A percentile compares a stretch with the other conserved stretches of the same genome.
phyloP scores from a whole-genome alignment of 805 yeast genomes.

The Yarrowia alimentaria region DNA sequence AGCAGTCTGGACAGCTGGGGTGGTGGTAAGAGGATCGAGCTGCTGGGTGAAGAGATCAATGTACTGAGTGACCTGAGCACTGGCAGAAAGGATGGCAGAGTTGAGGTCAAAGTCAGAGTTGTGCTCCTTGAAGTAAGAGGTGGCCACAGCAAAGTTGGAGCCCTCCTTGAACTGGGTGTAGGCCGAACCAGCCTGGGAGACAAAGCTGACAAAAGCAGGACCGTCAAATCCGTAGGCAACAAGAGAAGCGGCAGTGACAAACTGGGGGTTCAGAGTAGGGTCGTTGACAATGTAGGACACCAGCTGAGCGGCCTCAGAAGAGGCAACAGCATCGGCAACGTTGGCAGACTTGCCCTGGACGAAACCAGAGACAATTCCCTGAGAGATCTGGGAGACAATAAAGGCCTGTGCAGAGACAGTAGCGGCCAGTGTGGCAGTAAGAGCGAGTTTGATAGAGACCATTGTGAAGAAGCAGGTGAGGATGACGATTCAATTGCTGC shows the following conservation, averaged over 20 bases:
- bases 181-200: slow-evolving; percentile 30
- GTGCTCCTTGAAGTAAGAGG: slow-evolving; percentile 32
- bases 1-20: slow-evolving; percentile 28
- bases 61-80: slow-evolving; percentile 11
- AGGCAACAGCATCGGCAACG: slow-evolving; percentile 30
- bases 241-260: slow-evolving; percentile 26
- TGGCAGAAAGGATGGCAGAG: slow-evolving; percentile 32
- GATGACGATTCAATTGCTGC: neutral
- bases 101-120: slow-evolving; percentile 34
- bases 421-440: slow-evolving; percentile 28
- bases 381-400: slow-evolving; percentile 23
- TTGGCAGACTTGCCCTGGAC: slow-evolving; percentile 26
- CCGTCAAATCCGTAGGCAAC: slow-evolving; percentile 23
- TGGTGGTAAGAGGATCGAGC: slow-evolving; percentile 29
- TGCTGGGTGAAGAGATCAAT: slow-evolving; percentile 26
- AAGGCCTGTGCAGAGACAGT: slow-evolving; percentile 25
- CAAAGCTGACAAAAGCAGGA: slow-evolving; percentile 23
- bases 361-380: slow-evolving; percentile 15
- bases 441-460: slow-evolving; percentile 37
- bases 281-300: slow-evolving; percentile 30
- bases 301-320: slow-evolving; percentile 32
- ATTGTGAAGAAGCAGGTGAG: slow-evolving; percentile 12
- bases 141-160: slow-evolving; percentile 32
- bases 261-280: slow-evolving; percentile 30
- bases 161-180: slow-evolving; percentile 30